A percentile compares a stretch with the other conserved stretches of the same genome.
Evolutionary conservation across 1,139 yeast genomes (phyloP).

Genomic region (Saccharomyces pastorianus): DNA sequence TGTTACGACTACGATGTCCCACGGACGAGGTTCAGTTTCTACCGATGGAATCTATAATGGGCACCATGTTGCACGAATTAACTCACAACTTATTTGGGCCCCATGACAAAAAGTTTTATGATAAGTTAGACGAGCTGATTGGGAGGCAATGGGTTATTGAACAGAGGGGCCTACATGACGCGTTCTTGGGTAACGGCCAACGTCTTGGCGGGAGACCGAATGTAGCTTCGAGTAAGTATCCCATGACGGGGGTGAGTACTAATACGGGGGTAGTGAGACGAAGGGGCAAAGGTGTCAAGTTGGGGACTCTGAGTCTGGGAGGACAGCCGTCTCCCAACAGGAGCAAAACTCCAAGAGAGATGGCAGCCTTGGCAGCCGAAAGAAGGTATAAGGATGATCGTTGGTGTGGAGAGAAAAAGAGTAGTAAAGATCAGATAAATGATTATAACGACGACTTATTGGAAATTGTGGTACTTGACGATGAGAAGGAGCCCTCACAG

Average conservation of each 20-base stretch:
- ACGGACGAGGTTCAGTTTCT: constrained; percentile 49
- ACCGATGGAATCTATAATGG: constrained; percentile 61
- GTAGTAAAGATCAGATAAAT: background rate
- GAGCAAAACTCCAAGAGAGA: constrained; percentile 32
- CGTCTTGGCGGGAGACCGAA: constrained; percentile 39
- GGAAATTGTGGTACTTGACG: background rate
- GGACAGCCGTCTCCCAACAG: background rate
- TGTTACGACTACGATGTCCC: constrained; percentile 60
- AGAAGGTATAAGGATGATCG: constrained; percentile 49
- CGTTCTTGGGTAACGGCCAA: constrained; percentile 44
- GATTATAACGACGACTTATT: background rate
- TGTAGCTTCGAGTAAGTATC: constrained; percentile 6
- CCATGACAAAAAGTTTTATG: constrained; percentile 68
- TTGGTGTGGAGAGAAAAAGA: constrained; percentile 38
- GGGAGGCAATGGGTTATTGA: constrained; percentile 50
- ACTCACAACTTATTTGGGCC: constrained; percentile 76
- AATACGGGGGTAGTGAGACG: constrained; percentile 12
- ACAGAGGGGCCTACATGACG: constrained; percentile 32
- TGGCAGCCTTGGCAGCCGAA: constrained; percentile 58
- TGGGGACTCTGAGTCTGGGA: background rate
- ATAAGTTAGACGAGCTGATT: constrained; percentile 52
- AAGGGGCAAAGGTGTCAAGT: constrained; percentile 18
- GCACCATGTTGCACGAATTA: constrained; percentile 83
- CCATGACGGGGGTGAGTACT: constrained; percentile 5
- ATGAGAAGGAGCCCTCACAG: background rate